Evolutionary conservation across 805 yeast genomes (phyloP).

Genomic region (Ogataea nitratoaversa): DNA sequence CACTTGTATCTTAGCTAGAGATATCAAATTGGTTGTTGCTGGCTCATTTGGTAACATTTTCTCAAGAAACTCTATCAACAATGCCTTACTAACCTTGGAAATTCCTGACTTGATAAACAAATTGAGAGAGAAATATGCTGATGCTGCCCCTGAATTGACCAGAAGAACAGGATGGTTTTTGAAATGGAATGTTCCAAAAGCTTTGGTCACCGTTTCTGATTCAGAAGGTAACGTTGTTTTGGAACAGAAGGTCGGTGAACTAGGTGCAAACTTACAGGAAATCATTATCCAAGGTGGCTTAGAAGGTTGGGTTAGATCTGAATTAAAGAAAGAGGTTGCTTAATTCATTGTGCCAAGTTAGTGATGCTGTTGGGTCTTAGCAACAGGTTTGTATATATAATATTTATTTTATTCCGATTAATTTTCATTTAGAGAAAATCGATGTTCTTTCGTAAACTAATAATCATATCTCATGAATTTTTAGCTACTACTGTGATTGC

Average conservation of each 20-base stretch:
- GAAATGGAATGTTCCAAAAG: constrained; percentile 87
- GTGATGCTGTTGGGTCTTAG: not conserved
- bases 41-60: constrained; percentile 98
- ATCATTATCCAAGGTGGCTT: constrained; percentile 96
- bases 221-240: constrained; percentile 56
- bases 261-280: constrained; percentile 93
- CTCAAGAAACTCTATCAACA: constrained; percentile 92
- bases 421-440: too few species aligned
- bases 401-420: not conserved
- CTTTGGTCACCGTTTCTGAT: constrained; percentile 76
- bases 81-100: constrained; percentile 89
- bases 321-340: constrained; percentile 43
- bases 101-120: constrained; percentile 80
- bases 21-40: constrained; percentile 86
- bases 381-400: too few species aligned
- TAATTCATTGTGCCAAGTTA: too few species aligned
- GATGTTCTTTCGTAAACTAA: too few species aligned
- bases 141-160: constrained; percentile 64
- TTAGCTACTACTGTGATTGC: too few species aligned
- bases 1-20: constrained; percentile 93
- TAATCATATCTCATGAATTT: too few species aligned
- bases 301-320: constrained; percentile 95
- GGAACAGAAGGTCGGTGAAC: constrained; percentile 88
- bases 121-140: constrained; percentile 63
- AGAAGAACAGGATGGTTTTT: constrained; percentile 93